Base-by-base conservation (phyloP, 805 yeast genomes). In the Candida pini region DNA sequence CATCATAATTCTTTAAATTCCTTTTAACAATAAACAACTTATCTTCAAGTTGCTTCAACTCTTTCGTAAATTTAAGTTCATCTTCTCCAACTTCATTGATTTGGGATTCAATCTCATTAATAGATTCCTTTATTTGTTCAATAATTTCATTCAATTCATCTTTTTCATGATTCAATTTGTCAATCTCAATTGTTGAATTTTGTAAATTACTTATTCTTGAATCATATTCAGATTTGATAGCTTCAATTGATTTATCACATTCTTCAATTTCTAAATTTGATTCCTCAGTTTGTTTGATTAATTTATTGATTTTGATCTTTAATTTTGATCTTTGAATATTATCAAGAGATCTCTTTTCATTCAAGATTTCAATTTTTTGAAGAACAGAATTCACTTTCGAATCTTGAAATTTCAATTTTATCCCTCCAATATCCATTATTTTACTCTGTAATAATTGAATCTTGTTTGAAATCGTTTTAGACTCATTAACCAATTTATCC, bases 351-450 rank as follows among this genome's bases (percentile, higher is more conserved):
- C 77, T 66, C 47, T 76, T 77, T 28, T 74, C 73, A 23, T 61
- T 64, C 10, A 77, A 55, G 14, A 81, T 71, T 34, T 78, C 84
- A 19, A 83, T 71, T 48, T 76, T 73, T 47, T 82, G 84, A 28
- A 67, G 64, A 22, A 82, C 65, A 2, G 94, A 81, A 47, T 78
- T 88, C 7, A 92, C 96, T 50, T 78, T 82, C 1, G 94, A 74
- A 41, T 77, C 81, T 49, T 88, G 96, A 40, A 83, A 56, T 37
- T 85, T 76, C 43, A 92, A 66, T 41, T 78, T 78, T 7, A 84
- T 80, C 40, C 99, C 99, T 35, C 99, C 99, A 35, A 86, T 81
- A 32, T 83, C 80, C 84, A 89, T 76, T 26, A 92, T 86, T 51
- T 78, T 71, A 37, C 80, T 84, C 45, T 87, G 89, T 3, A 89